A percentile compares a stretch with the other conserved stretches of the same genome.
Evolutionary conservation across 208 protist genomes (phyloP).

Genomic region (Trypanosoma platydactyli): DNA sequence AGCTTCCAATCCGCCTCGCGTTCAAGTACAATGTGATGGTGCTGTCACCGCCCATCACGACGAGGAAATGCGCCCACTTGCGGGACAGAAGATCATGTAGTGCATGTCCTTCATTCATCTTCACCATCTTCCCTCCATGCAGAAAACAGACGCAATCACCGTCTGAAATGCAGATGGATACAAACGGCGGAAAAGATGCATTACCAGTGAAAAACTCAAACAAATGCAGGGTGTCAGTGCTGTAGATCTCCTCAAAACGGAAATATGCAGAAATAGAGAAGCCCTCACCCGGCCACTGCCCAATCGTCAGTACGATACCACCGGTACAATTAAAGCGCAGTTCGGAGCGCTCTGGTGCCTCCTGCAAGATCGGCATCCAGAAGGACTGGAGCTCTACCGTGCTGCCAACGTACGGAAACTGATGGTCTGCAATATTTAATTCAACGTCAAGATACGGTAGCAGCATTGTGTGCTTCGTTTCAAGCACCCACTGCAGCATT

Average conservation of each 20-base stretch:
- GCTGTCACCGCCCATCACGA: slow-evolving; percentile 57
- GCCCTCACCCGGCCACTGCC: slow-evolving; percentile 58
- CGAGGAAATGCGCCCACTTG: slow-evolving; percentile 62
- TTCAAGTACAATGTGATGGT: slow-evolving; percentile 70
- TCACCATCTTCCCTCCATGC: slow-evolving; percentile 43
- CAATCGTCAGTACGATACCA: slow-evolving; percentile 62
- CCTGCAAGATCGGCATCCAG: slow-evolving; percentile 68
- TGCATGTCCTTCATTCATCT: slow-evolving; percentile 69
- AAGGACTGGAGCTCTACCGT: slow-evolving; percentile 50
- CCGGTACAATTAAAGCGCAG: slow-evolving; percentile 69
- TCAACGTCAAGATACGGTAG: slow-evolving; percentile 76
- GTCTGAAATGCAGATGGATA: slow-evolving; percentile 25
- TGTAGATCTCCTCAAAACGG: slow-evolving; percentile 68
- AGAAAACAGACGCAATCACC: slow-evolving; percentile 69
- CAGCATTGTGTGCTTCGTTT: slow-evolving; percentile 46
- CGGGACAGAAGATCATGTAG: slow-evolving; percentile 56
- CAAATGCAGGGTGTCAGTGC: slow-evolving; percentile 58
- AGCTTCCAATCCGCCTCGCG: slow-evolving; percentile 58
- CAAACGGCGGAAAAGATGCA: slow-evolving; percentile 16
- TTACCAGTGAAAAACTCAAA: slow-evolving; percentile 59
- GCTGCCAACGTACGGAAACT: slow-evolving; percentile 41
- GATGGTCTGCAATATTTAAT: slow-evolving; percentile 32
- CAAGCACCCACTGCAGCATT: slow-evolving; percentile 56
- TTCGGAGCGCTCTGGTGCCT: slow-evolving; percentile 60
- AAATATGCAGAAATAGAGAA: slow-evolving; percentile 69